These are phyloP conservation scores for Mortierella sp. DNA, from an alignment of 371 early-diverging fungal genomes.

Conservation along the genomic window DNA sequence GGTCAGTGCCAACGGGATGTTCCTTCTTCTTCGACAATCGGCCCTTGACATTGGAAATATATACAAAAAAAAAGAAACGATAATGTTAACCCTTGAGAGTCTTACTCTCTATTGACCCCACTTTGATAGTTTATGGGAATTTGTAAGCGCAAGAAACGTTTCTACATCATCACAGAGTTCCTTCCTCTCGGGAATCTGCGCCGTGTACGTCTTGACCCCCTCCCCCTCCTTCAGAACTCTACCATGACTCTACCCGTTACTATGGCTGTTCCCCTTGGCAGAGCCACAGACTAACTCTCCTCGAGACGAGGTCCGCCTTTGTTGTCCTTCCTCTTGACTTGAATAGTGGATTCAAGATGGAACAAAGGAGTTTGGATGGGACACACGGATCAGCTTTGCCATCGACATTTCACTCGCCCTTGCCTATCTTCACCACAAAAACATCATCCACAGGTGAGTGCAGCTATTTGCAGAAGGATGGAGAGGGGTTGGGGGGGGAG, in stretches of 20 bases:
- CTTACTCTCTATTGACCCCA: not conserved
- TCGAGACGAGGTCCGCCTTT: not conserved
- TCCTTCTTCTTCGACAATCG: too few species aligned
- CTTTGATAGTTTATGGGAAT: slow-evolving; percentile 71
- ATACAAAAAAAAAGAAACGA: too few species aligned
- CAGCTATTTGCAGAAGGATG: too few species aligned
- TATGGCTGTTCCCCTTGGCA: not conserved
- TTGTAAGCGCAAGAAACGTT: slow-evolving; percentile 56
- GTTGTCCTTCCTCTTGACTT: not conserved
- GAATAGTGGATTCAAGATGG: slow-evolving; percentile 60
- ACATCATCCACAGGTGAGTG: slow-evolving; percentile 63
- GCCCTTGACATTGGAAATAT: too few species aligned
- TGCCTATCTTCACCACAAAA: slow-evolving; percentile 64
- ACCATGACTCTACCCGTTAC: too few species aligned
- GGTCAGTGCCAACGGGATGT: slow-evolving; percentile 44
- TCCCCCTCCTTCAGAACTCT: too few species aligned
- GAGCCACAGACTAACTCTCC: not conserved
- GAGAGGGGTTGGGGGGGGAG: too few species aligned
- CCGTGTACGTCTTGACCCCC: slow-evolving; percentile 33
- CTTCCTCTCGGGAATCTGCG: slow-evolving; percentile 63
- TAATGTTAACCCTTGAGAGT: not conserved
- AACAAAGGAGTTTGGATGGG: slow-evolving; percentile 54
- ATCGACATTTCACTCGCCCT: slow-evolving; percentile 67
- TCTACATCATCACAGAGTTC: slow-evolving; percentile 67
- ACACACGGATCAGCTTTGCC: slow-evolving; percentile 62